Percentiles rank a stretch among this genome's conserved stretches.
Evolutionary conservation across 208 protist species (phyloP).

Genomic region (Trypanosoma cruzi): DNA sequence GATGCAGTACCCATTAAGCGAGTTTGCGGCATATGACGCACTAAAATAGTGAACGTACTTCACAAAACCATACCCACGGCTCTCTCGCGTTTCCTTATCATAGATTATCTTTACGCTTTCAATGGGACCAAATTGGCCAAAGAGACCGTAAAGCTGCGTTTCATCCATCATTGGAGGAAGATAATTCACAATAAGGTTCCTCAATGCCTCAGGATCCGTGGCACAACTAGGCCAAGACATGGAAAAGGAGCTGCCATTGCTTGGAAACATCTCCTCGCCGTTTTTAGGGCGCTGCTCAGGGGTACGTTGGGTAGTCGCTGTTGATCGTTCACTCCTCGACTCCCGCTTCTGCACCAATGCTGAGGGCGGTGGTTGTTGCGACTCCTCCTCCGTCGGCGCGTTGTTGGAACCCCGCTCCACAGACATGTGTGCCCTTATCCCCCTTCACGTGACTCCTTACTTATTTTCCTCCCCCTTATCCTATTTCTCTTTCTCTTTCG

Average conservation of each 20-base stretch:
- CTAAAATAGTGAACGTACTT: constrained; percentile 82
- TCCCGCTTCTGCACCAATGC: neutral
- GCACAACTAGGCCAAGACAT: constrained; percentile 6
- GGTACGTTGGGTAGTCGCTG: neutral
- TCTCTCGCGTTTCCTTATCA: constrained; percentile 78
- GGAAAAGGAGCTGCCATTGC: neutral
- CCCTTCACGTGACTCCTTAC: neutral
- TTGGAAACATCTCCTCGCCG: neutral
- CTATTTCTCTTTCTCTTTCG: neutral
- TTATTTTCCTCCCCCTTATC: neutral
- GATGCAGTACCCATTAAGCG: constrained; percentile 82
- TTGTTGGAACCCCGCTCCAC: neutral
- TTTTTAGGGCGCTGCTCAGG: neutral
- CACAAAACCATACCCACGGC: constrained; percentile 91
- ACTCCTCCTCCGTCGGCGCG: neutral
- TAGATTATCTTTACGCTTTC: constrained; percentile 89
- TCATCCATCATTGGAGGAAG: constrained; percentile 84
- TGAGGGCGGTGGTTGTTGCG: neutral
- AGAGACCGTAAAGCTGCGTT: constrained; percentile 62
- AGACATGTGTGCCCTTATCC: neutral
- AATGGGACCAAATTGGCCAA: constrained; percentile 85
- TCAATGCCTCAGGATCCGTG: constrained; percentile 60
- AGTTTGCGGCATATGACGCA: constrained; percentile 80
- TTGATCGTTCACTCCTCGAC: neutral
- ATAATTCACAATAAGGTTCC: constrained; percentile 91